Conservation (phyloP, 2,329 filamentous ascomycete genomes). For the Colletotrichum aenigma region DNA sequence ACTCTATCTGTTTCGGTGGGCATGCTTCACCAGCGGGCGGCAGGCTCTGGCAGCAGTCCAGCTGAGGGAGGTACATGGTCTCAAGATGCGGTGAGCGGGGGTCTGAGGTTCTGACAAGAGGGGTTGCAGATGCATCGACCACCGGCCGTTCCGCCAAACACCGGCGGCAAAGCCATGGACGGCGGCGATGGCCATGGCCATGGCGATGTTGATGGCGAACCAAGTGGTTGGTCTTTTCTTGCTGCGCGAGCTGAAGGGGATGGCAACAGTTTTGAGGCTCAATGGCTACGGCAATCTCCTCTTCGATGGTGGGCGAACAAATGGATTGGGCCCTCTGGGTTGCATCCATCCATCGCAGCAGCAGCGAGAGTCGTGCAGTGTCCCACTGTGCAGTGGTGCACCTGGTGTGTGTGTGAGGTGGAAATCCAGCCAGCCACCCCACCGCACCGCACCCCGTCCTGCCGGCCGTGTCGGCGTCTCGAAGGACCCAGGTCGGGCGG, state of each 20-base stretch:
- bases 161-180: background rate
- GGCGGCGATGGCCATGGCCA: background rate
- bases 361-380: background rate
- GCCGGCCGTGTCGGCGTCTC: conserved; percentile 11
- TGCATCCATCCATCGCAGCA: background rate
- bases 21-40: background rate
- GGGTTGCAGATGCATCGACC: background rate
- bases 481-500: background rate
- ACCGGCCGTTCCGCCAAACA: background rate
- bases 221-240: background rate
- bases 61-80: background rate
- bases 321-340: background rate
- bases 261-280: background rate
- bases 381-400: background rate
- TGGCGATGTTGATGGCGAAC: background rate
- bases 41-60: background rate
- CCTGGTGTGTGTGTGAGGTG: background rate
- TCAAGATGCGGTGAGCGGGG: conserved; percentile 8
- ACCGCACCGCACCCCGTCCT: background rate
- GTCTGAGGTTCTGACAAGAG: background rate
- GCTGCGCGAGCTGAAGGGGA: background rate
- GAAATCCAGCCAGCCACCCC: conserved; percentile 1
- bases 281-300: background rate
- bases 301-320: background rate
- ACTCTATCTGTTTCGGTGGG: background rate